Conservation (phyloP, 2,329 filamentous ascomycete species). For the Epichloe glyceriae region DNA sequence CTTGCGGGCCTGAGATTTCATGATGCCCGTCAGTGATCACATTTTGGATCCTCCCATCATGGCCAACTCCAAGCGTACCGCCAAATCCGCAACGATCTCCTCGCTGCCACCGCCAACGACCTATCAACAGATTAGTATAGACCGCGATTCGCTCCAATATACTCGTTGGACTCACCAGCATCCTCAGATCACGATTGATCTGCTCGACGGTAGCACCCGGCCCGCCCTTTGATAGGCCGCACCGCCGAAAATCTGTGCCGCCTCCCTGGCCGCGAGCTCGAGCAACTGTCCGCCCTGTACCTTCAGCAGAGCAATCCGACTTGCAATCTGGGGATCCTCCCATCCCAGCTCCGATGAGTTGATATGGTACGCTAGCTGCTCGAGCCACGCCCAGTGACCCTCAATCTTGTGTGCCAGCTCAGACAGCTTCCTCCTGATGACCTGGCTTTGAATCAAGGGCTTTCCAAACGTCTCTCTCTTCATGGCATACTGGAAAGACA, state of each 20-base stretch:
- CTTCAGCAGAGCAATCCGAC: conserved; percentile 25
- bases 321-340: conserved; percentile 20
- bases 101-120: conserved; percentile 42
- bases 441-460: conserved; percentile 42
- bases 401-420: conserved; percentile 47
- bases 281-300: conserved; percentile 35
- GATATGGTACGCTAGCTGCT: conserved; percentile 45
- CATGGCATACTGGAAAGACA: conserved; percentile 38
- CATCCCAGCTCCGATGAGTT: conserved; percentile 16
- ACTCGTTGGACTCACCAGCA: conserved; percentile 7
- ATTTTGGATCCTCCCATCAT: conserved; percentile 11
- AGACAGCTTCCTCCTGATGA: conserved; percentile 47
- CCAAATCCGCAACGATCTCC: conserved; percentile 39
- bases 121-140: conserved; percentile 15
- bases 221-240: conserved; percentile 35
- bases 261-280: conserved; percentile 36
- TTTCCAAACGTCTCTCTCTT: conserved; percentile 45
- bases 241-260: conserved; percentile 41
- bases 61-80: conserved; percentile 32
- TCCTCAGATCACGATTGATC: conserved; percentile 36
- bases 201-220: conserved; percentile 37
- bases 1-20: too few relatives aligned
- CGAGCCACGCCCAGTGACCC: conserved; percentile 46
- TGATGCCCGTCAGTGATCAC: background rate
- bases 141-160: background rate